Evolutionary conservation across 768 basidiomycete genomes (phyloP), one percentile per base, ranked within the genome.

Genomic region (Kwoniella heveanensis): DNA sequence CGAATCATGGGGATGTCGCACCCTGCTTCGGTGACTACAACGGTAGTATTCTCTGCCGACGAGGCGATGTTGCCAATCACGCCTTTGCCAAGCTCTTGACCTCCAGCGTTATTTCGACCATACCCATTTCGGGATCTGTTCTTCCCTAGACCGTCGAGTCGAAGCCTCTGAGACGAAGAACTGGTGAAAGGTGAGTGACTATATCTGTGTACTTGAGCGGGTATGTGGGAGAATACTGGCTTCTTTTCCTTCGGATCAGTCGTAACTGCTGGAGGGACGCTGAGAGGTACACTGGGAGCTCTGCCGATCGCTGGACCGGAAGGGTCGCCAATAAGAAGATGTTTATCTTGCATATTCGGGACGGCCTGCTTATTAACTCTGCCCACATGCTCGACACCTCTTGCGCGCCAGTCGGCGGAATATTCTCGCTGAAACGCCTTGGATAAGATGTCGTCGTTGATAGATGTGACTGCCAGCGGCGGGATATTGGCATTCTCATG

Each of bases 1-100:
- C 29, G 26, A 6, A 60, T 54, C 62, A 70, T 67, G 4, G 66
- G 69, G 10, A 67, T 61, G 54, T 70, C 69, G 37, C 69, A 70
- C 10, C 54, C 63, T 15, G 60, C 56, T 53, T 59, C 57, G 12
- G 37, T 49, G 9, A 47, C 46, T 12, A 57, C 63, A 1, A 62
- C 53, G 8, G 53, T 57, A 17, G 52, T 57, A 9, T 27, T 30
- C 17, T 55, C 26, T 2, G 10, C 13, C 32, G 24, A 49, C n/a
- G 29, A 51, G 1, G 49, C 21, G 26, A 39, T 39, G 46, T 58
- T 52, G 6, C 70, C 70, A 27, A 71, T 71, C 10, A 71, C 70
- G 0, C 70, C 70, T 19, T 57, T 24, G 0, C 70, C 70, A 2
- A 60, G 8, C 26, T 68, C 66, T 63, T 66, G 64, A 37, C 67